Conservation (phyloP, 805 yeast genomes). For the Alloascoidea hylecoeti region DNA sequence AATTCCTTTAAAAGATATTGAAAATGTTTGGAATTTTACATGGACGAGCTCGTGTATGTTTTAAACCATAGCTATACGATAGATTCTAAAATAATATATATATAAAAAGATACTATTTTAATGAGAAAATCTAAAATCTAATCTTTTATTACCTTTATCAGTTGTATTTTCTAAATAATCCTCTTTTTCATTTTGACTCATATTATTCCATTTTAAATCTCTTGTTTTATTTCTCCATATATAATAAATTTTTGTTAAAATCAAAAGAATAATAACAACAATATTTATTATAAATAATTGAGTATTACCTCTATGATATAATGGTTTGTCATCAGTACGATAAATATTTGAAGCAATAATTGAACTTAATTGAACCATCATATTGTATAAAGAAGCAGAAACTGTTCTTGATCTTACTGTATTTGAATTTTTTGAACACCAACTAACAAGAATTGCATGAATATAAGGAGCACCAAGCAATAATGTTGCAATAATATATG, state of each 20-base stretch:
- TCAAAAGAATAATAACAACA: too few relatives aligned
- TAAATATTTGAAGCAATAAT: constrained; percentile 45
- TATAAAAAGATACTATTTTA: too few relatives aligned
- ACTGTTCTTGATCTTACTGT: constrained; percentile 52
- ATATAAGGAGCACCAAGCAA: constrained; percentile 30
- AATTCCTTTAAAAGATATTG: too few relatives aligned
- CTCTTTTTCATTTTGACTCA: constrained; percentile 34
- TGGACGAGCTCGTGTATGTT: too few relatives aligned
- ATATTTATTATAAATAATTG: too few relatives aligned
- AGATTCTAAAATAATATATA: too few relatives aligned
- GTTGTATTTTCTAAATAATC: constrained; percentile 28
- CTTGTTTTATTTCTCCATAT: too few relatives aligned
- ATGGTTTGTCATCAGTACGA: constrained; percentile 40
- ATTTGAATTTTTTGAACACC: constrained; percentile 51
- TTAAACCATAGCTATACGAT: too few relatives aligned
- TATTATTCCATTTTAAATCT: constrained; percentile 32
- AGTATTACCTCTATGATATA: constrained; percentile 48
- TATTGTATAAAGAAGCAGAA: constrained; percentile 50
- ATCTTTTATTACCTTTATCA: constrained; percentile 42
- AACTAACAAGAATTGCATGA: constrained; percentile 41
- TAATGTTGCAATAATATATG: too few relatives aligned
- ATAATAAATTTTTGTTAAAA: too few relatives aligned
- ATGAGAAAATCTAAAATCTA: constrained; percentile 32
- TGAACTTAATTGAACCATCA: constrained; percentile 43
- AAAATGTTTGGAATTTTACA: too few relatives aligned